phyloP scores from a whole-genome alignment of 192 early-diverging fungal genomes.

The Backusella circina region DNA sequence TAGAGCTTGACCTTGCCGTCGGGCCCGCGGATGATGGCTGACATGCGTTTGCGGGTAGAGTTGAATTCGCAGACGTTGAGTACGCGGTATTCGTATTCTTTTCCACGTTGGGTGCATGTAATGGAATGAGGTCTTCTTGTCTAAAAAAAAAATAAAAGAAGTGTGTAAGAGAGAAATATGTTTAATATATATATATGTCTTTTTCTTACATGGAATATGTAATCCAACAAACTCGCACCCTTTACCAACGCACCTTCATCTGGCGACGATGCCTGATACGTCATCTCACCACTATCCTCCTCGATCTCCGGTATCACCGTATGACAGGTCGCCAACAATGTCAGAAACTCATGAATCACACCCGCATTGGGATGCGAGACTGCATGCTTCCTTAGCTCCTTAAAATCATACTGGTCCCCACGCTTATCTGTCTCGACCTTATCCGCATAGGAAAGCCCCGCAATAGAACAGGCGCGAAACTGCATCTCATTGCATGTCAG shows the following conservation, averaged over 20 bases:
- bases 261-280: conserved; percentile 95
- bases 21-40: conserved; percentile 81
- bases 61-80: conserved; percentile 98
- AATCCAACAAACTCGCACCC: conserved; percentile 62
- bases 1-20: conserved; percentile 87
- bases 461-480: conserved; percentile 87
- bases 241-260: conserved; percentile 95
- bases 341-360: conserved; percentile 86
- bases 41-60: conserved; percentile 98
- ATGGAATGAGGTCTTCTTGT: conserved; percentile 60
- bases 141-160: background rate
- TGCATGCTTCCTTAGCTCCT: conserved; percentile 58
- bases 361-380: conserved; percentile 53
- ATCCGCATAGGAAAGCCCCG: conserved; percentile 87
- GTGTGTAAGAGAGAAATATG: background rate
- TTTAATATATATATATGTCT: too few species aligned
- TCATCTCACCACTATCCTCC: conserved; percentile 62
- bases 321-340: conserved; percentile 89
- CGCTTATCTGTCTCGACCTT: conserved; percentile 88
- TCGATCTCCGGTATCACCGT: conserved; percentile 93
- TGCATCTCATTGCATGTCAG: conserved; percentile 89
- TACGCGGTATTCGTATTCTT: conserved; percentile 78
- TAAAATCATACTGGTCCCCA: conserved; percentile 66
- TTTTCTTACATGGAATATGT: conserved; percentile 54
- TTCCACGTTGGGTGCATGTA: conserved; percentile 39